Evolutionary conservation across 371 early-diverging fungal species (phyloP), one percentile per base, ranked within the genome.

Genomic region (Gilbertella persicaria): DNA sequence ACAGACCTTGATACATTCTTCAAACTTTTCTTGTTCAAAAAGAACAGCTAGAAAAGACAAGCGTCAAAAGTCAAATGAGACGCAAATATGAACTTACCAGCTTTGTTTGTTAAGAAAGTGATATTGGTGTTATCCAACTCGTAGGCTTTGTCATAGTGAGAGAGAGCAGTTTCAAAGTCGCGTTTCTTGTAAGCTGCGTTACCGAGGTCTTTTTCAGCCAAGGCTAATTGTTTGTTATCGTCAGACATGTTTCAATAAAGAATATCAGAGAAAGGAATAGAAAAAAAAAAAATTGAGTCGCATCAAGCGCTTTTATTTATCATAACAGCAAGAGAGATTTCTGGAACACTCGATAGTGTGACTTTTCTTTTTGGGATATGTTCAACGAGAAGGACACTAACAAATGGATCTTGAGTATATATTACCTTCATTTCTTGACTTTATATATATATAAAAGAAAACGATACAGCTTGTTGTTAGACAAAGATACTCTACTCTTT

Each of bases 101-200:
- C 86, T 69, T 96, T 97, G 87, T 98, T 98, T 57, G 94, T 95
- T 69, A 94, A 82, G 53, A 96, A 85, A 28, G 96, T 90, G 42
- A 96, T 77, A 64, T 98, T 94, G 59, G 91, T 87, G 46, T 83
- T 62, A 68, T 96, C 94, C 58, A 93, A 73, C 56, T 89, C 91
- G 70, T 84, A 93, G n/a, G 99, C 99, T 71, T 88, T 87, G 69
- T 81, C 72, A 71, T 99, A 99, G 68, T 94, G 90, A 38, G 72
- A 69, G 45, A 98, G 66, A 9, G 99, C 98, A 53, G 84, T 80
- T 13, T 91, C 92, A 71, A 98, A 97, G 42, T 93, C 69, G 48
- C 92, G 85, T 67, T 94, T 89, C 83, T 98, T 99, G 82, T 97
- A 99, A 33, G 84, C 83, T 17, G 78, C 80, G 73, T 96, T 97